These are phyloP conservation scores for Trichoderma semiorbis DNA, from an alignment of 2,329 filamentous ascomycete species.

Conservation along the genomic window DNA sequence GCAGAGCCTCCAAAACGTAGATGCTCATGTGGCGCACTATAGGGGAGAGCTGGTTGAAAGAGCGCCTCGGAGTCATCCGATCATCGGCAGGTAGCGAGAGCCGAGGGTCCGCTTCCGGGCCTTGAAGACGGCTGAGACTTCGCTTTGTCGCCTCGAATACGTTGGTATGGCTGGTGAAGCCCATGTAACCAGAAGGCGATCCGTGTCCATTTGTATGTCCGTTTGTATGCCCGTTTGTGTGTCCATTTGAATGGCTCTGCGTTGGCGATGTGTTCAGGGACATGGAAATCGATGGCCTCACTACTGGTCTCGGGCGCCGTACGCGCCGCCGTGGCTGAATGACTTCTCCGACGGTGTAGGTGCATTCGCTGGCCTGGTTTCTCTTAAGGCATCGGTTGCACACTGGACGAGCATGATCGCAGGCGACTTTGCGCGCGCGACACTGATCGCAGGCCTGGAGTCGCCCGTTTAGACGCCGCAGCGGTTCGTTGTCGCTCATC, in stretches of 20 bases:
- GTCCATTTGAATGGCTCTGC: background rate
- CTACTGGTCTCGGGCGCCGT: background rate
- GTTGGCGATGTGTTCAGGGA: background rate
- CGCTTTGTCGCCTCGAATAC: conserved; percentile 42
- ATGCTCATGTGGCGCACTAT: conserved; percentile 35
- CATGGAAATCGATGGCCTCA: background rate
- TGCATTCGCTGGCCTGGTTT: conserved; percentile 31
- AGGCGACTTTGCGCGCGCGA: conserved; percentile 38
- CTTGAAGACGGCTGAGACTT: conserved; percentile 35
- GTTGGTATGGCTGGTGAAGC: conserved; percentile 42
- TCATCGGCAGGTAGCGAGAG: background rate
- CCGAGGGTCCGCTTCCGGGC: conserved; percentile 15
- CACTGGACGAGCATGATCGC: conserved; percentile 37
- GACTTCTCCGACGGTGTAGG: conserved; percentile 28
- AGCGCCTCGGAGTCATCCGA: background rate
- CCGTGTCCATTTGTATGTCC: background rate
- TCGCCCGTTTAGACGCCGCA: conserved; percentile 28
- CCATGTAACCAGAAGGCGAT: conserved; percentile 35
- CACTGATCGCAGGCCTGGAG: conserved; percentile 33
- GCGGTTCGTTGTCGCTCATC: background rate
- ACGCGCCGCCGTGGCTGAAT: conserved; percentile 2
- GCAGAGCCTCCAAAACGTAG: conserved; percentile 36
- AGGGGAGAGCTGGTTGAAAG: background rate
- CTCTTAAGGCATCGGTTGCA: conserved; percentile 38
- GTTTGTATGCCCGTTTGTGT: background rate